Evolutionary conservation across 768 basidiomycete genomes (phyloP).

Genomic region (Boletus coccyginus): DNA sequence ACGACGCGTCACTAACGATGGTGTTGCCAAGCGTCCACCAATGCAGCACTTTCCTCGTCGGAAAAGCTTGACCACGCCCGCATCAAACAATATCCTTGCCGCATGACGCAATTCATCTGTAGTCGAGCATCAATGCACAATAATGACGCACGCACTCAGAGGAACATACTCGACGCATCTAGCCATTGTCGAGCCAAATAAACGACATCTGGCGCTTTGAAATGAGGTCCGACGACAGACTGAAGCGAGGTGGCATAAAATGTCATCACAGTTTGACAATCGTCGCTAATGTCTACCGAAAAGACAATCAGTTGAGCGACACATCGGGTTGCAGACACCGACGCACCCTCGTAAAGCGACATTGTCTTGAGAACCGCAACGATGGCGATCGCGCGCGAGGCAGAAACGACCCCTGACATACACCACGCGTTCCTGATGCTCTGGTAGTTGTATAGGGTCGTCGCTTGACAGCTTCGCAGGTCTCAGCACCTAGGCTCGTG

Average conservation of each 20-base stretch:
- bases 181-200: constrained; percentile 78
- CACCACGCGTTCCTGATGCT: constrained; percentile 57
- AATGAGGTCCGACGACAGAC: constrained; percentile 55
- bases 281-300: constrained; percentile 59
- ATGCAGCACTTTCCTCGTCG: constrained; percentile 58
- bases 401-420: constrained; percentile 68
- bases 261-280: constrained; percentile 69
- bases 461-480: constrained; percentile 26
- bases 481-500: neutral
- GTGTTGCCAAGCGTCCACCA: constrained; percentile 65
- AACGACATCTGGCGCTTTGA: constrained; percentile 66
- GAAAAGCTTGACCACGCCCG: constrained; percentile 63
- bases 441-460: constrained; percentile 40
- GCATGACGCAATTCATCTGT: constrained; percentile 75
- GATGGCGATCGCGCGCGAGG: constrained; percentile 66
- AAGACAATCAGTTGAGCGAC: neutral
- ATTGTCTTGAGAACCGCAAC: constrained; percentile 66
- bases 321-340: neutral
- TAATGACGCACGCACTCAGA: neutral
- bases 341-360: constrained; percentile 67
- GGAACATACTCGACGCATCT: constrained; percentile 59
- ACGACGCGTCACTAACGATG: constrained; percentile 42
- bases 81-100: constrained; percentile 75
- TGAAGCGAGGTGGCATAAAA: constrained; percentile 79
- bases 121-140: constrained; percentile 6